phyloP scores from a whole-genome alignment of 495 filamentous ascomycete genomes.

The Geopyxis carbonaria region DNA sequence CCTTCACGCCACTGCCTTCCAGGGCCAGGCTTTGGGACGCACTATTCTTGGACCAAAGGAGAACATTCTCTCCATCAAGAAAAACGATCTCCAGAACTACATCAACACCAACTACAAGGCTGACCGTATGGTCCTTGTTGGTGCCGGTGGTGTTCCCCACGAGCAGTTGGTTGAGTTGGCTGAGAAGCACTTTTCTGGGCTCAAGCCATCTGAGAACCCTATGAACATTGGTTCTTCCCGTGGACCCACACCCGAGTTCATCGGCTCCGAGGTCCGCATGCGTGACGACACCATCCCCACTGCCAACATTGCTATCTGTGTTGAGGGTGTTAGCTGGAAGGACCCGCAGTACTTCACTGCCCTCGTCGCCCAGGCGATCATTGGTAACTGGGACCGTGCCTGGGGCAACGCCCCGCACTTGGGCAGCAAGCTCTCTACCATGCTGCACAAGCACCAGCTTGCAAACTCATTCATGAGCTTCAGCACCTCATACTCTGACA shows the following conservation, averaged over 20 bases:
- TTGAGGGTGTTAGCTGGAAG: slow-evolving; percentile 99
- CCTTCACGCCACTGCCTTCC: slow-evolving; percentile 94
- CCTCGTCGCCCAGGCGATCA: slow-evolving; percentile 91
- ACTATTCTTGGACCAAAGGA: slow-evolving; percentile 95
- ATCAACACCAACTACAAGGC: slow-evolving; percentile 99
- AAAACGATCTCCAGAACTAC: slow-evolving; percentile 77
- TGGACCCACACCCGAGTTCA: slow-evolving; percentile 78
- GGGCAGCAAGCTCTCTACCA: slow-evolving; percentile 89
- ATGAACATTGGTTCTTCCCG: slow-evolving; percentile 49
- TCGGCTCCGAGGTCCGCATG: slow-evolving; percentile 85
- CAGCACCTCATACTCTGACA: slow-evolving; percentile 97
- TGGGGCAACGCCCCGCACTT: slow-evolving; percentile 94
- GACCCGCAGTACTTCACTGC: slow-evolving; percentile 98
- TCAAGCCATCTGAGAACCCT: slow-evolving; percentile 49
- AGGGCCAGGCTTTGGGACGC: slow-evolving; percentile 85
- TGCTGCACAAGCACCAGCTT: slow-evolving; percentile 80
- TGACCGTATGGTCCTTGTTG: slow-evolving; percentile 97
- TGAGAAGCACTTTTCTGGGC: slow-evolving; percentile 78
- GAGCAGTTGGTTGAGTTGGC: slow-evolving; percentile 84
- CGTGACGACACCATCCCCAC: slow-evolving; percentile 91
- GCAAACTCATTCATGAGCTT: slow-evolving; percentile 99
- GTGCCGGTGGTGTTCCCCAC: slow-evolving; percentile 86
- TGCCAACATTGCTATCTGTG: slow-evolving; percentile 94
- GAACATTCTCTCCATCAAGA: slow-evolving; percentile 92
- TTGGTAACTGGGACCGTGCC: slow-evolving; percentile 98